Percentiles rank a stretch among this genome's conserved stretches.
phyloP scores from a whole-genome alignment of 768 basidiomycete species.

The Daedaleopsis nitida region DNA sequence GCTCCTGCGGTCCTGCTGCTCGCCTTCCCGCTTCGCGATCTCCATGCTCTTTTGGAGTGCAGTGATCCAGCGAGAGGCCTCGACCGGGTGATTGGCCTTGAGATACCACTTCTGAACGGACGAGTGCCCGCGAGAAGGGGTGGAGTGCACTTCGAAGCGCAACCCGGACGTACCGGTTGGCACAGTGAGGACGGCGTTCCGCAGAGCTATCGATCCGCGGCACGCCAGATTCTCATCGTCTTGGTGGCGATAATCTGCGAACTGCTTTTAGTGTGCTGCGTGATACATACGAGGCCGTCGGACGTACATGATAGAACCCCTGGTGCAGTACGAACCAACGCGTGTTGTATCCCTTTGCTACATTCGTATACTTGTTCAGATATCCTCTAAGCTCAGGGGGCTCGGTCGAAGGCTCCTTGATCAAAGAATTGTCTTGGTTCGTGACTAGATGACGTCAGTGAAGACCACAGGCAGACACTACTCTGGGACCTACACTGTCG shows the following conservation, averaged over 20 bases:
- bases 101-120: slow-evolving; percentile 77
- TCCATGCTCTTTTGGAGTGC: slow-evolving; percentile 76
- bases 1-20: slow-evolving; percentile 39
- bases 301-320: slow-evolving; percentile 76
- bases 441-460: slow-evolving; percentile 48
- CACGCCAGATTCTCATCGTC: slow-evolving; percentile 87
- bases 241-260: slow-evolving; percentile 77
- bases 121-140: slow-evolving; percentile 49
- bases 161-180: slow-evolving; percentile 55
- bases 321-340: slow-evolving; percentile 92
- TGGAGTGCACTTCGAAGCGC: slow-evolving; percentile 82
- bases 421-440: slow-evolving; percentile 76
- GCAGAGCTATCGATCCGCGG: slow-evolving; percentile 88
- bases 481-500: slow-evolving; percentile 64
- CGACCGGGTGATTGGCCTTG: slow-evolving; percentile 85
- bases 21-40: slow-evolving; percentile 52
- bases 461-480: not conserved
- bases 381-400: slow-evolving; percentile 74
- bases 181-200: slow-evolving; percentile 65
- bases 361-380: slow-evolving; percentile 90
- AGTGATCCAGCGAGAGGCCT: slow-evolving; percentile 85
- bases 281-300: not conserved
- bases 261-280: not conserved
- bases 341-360: slow-evolving; percentile 85
- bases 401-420: slow-evolving; percentile 50